Base-by-base conservation (phyloP, 768 basidiomycete species). In the Jaapia argillacea region DNA sequence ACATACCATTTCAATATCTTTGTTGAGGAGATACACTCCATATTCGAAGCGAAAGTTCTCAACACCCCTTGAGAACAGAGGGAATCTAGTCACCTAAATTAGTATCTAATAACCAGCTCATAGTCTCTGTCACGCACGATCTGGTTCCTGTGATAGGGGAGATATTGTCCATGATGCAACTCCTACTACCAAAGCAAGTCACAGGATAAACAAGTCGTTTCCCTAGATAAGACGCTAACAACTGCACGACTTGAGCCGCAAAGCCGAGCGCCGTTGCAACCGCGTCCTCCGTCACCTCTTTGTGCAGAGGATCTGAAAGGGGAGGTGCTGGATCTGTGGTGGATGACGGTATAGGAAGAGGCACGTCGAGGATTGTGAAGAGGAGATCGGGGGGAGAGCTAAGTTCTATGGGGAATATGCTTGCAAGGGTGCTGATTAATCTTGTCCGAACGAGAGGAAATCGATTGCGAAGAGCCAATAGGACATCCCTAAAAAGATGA, bases 31-130 rank as follows among this genome's bases (percentile, higher is more conserved):
- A 61, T 92, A 98, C 3, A 98, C 94, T 3, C 82, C 96, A 66
- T 98, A 99, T 61, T 98, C 94, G 55, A 94, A 99, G 21, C 96
- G 75, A 63, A 97, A 98, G 35, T 84, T 85, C 58, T 98, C 96
- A 45, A 97, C 93, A 4, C 93, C 92, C 64, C 78, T 87, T 1
- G 88, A 82, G 61, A 90, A 99, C 24, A 99, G 66, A 14, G 96
- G 96, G 60, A 98, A 99, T 74, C 93, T 96, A 52, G 4, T 6
- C 6, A 36, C n/a, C 36, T 12, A 38, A 45, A 28, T 24, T 35
- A 20, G 42, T 14, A 37, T 61, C 10, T 10, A 33, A 33, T 33
- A 33, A 10, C 10, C 31, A 33, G 10, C 31, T 33, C 31, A 10
- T 16, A 33, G 31, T 16, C 10, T 12, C 16, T 33, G 40, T 6